phyloP scores from a whole-genome alignment of 352 stramenopile genomes.

The Globisporangium radiosum region DNA sequence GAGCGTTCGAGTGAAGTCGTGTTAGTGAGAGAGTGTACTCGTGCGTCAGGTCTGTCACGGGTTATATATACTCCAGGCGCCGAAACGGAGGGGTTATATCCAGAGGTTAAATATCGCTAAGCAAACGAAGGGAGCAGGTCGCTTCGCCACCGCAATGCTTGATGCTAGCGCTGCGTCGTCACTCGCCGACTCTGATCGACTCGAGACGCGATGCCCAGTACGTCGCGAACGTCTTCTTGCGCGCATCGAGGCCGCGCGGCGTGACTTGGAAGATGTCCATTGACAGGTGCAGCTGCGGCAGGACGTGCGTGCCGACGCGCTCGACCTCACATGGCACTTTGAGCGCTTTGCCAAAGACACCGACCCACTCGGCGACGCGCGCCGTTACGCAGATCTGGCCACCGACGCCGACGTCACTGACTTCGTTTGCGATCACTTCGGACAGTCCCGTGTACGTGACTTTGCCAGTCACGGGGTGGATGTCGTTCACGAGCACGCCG shows the following conservation, averaged over 20 bases:
- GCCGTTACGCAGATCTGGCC: constrained; percentile 46
- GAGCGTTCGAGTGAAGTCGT: not conserved
- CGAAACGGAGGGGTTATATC: too few species aligned
- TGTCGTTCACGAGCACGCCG: constrained; percentile 36
- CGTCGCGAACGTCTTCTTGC: constrained; percentile 28
- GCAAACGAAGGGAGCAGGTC: too few species aligned
- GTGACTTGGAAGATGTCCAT: constrained; percentile 36
- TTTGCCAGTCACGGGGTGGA: constrained; percentile 41
- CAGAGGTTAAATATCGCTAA: constrained; percentile 6
- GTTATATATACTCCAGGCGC: constrained; percentile 3
- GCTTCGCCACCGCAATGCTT: too few species aligned
- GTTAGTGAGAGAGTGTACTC: not conserved
- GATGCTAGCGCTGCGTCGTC: not conserved
- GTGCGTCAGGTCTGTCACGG: not conserved
- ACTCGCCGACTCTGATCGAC: constrained; percentile 14
- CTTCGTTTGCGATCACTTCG: constrained; percentile 49
- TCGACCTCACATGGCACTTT: constrained; percentile 21
- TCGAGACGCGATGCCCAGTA: constrained; percentile 11
- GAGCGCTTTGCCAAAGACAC: constrained; percentile 18
- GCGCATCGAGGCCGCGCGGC: constrained; percentile 26
- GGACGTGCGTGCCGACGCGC: constrained; percentile 17
- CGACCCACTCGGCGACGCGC: constrained; percentile 34
- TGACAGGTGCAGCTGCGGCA: constrained; percentile 29
- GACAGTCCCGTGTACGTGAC: constrained; percentile 49
- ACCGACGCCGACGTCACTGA: constrained; percentile 36